A percentile compares a stretch with the other conserved stretches of the same genome.
Conservation (phyloP, 768 basidiomycete species). For the Scleroderma citrinum region DNA sequence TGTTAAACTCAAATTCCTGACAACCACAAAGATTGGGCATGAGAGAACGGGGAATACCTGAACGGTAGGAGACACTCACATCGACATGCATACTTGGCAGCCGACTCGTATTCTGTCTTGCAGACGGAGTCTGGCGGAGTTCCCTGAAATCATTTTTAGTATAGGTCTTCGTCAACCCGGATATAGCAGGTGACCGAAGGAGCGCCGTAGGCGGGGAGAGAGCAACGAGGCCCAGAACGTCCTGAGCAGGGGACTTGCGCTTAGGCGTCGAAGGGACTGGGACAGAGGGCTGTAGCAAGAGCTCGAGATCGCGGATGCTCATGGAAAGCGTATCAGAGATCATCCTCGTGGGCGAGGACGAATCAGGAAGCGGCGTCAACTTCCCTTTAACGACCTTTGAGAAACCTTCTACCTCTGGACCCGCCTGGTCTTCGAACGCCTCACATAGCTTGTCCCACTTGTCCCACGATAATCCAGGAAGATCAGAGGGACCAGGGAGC, state of each 20-base stretch:
- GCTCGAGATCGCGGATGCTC: constrained; percentile 40
- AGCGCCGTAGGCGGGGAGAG: constrained; percentile 68
- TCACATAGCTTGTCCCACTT: constrained; percentile 44
- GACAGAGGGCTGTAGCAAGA: constrained; percentile 35
- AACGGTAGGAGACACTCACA: constrained; percentile 37
- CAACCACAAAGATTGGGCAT: constrained; percentile 4
- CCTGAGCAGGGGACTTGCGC: constrained; percentile 43
- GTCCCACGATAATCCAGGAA: constrained; percentile 44
- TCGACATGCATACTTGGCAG: constrained; percentile 82
- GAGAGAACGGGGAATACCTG: neutral
- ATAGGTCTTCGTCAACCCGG: constrained; percentile 80
- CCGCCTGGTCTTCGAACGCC: constrained; percentile 23
- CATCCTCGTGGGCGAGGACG: constrained; percentile 20
- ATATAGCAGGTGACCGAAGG: constrained; percentile 64
- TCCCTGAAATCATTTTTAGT: constrained; percentile 76
- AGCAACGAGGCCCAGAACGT: constrained; percentile 56
- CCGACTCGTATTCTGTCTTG: constrained; percentile 79
- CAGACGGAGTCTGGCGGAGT: constrained; percentile 58
- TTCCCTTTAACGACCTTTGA: constrained; percentile 30
- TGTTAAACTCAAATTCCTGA: constrained; percentile 8
- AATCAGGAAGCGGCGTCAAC: constrained; percentile 23
- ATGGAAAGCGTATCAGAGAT: constrained; percentile 35
- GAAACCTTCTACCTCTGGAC: constrained; percentile 22
- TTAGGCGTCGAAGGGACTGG: constrained; percentile 48
- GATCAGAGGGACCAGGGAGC: constrained; percentile 37